Conservation (phyloP, 768 basidiomycete genomes). For the Psilocybe cyanescens region DNA sequence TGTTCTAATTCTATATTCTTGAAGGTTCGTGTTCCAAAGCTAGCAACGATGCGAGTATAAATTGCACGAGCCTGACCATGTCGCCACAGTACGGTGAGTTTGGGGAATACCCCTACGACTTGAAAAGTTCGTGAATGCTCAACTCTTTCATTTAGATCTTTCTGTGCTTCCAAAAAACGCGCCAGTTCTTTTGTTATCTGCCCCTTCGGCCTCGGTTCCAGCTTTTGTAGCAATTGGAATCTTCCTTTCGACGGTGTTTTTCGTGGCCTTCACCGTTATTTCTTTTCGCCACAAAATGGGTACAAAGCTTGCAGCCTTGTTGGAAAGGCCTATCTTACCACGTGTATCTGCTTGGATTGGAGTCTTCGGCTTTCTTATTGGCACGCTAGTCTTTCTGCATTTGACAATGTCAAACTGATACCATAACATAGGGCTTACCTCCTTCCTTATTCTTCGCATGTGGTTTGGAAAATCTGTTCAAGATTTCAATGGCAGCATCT, state of each 20-base stretch:
- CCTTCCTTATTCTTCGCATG: slow-evolving; percentile 76
- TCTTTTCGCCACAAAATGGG: slow-evolving; percentile 70
- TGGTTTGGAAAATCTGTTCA: slow-evolving; percentile 81
- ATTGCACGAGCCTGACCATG: slow-evolving; percentile 59
- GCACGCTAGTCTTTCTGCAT: slow-evolving; percentile 36
- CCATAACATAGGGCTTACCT: slow-evolving; percentile 57
- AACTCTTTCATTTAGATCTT: slow-evolving; percentile 48
- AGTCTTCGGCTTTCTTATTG: slow-evolving; percentile 75
- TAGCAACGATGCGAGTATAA: slow-evolving; percentile 50
- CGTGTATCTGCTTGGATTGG: slow-evolving; percentile 74
- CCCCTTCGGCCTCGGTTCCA: slow-evolving; percentile 64
- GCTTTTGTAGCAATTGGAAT: slow-evolving; percentile 67
- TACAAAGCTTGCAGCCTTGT: slow-evolving; percentile 46
- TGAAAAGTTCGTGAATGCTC: neutral
- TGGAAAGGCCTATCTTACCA: slow-evolving; percentile 64
- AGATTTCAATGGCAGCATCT: slow-evolving; percentile 73
- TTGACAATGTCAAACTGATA: neutral
- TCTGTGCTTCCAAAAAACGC: slow-evolving; percentile 61
- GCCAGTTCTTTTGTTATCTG: slow-evolving; percentile 57
- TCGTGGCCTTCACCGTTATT: slow-evolving; percentile 65
- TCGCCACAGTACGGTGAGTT: slow-evolving; percentile 62
- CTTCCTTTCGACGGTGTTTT: slow-evolving; percentile 61
- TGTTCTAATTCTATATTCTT: slow-evolving; percentile 10
- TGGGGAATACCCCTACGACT: slow-evolving; percentile 20
- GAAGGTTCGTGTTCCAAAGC: slow-evolving; percentile 71